Conservation (phyloP, 1,284 basidiomycete species). For the Chondrostereum purpureum region DNA sequence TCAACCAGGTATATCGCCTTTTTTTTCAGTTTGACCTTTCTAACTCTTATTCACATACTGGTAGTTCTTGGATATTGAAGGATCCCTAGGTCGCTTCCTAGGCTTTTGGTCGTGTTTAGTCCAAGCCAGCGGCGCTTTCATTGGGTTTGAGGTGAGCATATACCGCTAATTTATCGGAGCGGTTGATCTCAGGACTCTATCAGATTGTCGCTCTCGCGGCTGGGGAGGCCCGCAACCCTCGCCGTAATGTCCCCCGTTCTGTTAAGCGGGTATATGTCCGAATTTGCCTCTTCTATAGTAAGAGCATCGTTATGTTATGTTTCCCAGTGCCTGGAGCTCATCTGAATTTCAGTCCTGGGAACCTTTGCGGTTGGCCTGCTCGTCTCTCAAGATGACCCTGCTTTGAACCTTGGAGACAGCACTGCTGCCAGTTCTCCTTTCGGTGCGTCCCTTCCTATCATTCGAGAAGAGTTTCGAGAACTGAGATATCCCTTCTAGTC, state of each 20-base stretch:
- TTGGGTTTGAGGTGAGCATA: constrained; percentile 10
- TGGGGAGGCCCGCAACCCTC: constrained; percentile 1
- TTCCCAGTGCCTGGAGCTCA: no score
- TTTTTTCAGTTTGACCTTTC: neutral
- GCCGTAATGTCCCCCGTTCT: constrained; percentile 35
- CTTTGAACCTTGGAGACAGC: constrained; percentile 34
- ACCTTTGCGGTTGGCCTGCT: constrained; percentile 48
- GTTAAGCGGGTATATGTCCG: constrained; percentile 58
- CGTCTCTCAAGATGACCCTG: constrained; percentile 43
- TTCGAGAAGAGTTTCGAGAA: neutral
- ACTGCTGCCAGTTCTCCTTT: constrained; percentile 53
- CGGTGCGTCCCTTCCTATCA: constrained; percentile 18
- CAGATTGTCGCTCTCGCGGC: constrained; percentile 3
- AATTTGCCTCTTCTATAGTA: constrained; percentile 49
- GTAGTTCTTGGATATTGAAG: constrained; percentile 42
- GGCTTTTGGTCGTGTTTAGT: constrained; percentile 43
- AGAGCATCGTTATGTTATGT: no score
- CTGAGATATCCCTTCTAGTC: no score
- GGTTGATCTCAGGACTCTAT: neutral
- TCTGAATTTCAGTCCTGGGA: constrained; percentile 21
- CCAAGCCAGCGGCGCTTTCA: constrained; percentile 41
- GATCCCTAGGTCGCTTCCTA: constrained; percentile 36
- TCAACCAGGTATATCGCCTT: constrained; percentile 22
- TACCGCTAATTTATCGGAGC: neutral
- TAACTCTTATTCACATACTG: constrained; percentile 27